A percentile compares a stretch with the other conserved stretches of the same genome.
phyloP scores from a whole-genome alignment of 2,329 filamentous ascomycete genomes.

The Lachnellula subtilissima region DNA sequence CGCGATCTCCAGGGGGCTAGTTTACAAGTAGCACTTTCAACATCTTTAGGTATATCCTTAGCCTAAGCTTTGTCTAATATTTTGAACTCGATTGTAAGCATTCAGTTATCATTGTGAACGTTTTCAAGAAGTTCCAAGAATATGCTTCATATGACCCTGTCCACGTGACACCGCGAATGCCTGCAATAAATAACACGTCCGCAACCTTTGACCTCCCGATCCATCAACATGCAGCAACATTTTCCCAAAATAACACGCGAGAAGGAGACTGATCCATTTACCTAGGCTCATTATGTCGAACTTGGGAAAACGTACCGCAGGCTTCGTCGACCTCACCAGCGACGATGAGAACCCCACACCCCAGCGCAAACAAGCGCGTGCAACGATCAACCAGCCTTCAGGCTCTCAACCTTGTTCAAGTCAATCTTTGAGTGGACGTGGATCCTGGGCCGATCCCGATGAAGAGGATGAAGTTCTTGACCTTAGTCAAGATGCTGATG shows the following conservation, averaged over 20 bases:
- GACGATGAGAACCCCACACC: constrained; percentile 29
- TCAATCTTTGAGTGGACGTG: constrained; percentile 18
- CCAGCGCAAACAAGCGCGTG: constrained; percentile 26
- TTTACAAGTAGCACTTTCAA: too few relatives aligned
- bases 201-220: neutral
- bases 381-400: constrained; percentile 2
- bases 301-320: constrained; percentile 34
- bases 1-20: too few relatives aligned
- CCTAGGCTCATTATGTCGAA: constrained; percentile 2
- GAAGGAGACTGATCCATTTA: neutral
- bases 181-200: neutral
- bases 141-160: too few relatives aligned
- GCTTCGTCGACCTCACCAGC: constrained; percentile 40
- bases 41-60: too few relatives aligned
- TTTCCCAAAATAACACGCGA: neutral
- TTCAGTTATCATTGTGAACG: too few relatives aligned
- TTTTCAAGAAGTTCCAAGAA: too few relatives aligned
- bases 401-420: constrained; percentile 20
- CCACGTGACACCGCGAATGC: neutral
- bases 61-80: too few relatives aligned
- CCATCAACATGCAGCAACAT: neutral
- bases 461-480: constrained; percentile 28
- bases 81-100: too few relatives aligned
- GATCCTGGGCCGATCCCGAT: constrained; percentile 16
- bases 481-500: constrained; percentile 28